These are phyloP conservation scores for Phytophthora sp. DNA, from an alignment of 352 stramenopile genomes.

Conservation along the genomic window DNA sequence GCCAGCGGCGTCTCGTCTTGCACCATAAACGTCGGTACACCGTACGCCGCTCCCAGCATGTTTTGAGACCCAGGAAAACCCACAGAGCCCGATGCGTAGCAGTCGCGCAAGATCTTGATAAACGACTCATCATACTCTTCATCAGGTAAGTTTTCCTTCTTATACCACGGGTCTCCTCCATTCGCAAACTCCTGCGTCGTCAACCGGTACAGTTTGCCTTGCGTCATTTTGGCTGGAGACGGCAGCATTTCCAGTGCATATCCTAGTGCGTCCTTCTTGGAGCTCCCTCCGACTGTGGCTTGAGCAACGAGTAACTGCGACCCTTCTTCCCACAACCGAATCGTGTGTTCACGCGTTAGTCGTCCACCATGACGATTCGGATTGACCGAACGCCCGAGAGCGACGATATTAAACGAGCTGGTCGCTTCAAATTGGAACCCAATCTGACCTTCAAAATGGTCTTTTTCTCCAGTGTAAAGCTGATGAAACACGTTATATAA, in stretches of 20 bases:
- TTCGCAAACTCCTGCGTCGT: conserved; percentile 90
- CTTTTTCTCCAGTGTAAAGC: conserved; percentile 89
- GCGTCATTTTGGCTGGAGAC: conserved; percentile 63
- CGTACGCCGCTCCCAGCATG: conserved; percentile 82
- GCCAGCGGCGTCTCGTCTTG: conserved; percentile 76
- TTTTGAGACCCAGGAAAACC: conserved; percentile 89
- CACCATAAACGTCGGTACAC: conserved; percentile 85
- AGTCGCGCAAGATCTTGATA: conserved; percentile 88
- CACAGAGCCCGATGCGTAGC: conserved; percentile 83
- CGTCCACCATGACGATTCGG: conserved; percentile 61
- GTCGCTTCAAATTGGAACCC: conserved; percentile 90
- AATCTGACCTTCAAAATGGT: conserved; percentile 91
- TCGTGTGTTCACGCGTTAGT: conserved; percentile 72
- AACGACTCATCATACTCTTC: conserved; percentile 89
- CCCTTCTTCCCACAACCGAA: conserved; percentile 86
- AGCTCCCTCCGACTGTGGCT: conserved; percentile 62
- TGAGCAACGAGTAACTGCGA: conserved; percentile 75
- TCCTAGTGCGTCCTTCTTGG: conserved; percentile 72
- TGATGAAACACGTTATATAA: conserved; percentile 91
- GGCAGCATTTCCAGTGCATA: conserved; percentile 76
- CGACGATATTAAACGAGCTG: conserved; percentile 83
- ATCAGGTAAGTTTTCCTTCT: conserved; percentile 87
- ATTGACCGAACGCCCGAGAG: conserved; percentile 83
- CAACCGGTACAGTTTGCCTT: conserved; percentile 87
- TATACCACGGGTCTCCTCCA: conserved; percentile 89